A percentile compares a stretch with the other conserved stretches of the same genome.
phyloP scores from a whole-genome alignment of 2,329 filamentous ascomycete species.

The Ophiostoma sp. region DNA sequence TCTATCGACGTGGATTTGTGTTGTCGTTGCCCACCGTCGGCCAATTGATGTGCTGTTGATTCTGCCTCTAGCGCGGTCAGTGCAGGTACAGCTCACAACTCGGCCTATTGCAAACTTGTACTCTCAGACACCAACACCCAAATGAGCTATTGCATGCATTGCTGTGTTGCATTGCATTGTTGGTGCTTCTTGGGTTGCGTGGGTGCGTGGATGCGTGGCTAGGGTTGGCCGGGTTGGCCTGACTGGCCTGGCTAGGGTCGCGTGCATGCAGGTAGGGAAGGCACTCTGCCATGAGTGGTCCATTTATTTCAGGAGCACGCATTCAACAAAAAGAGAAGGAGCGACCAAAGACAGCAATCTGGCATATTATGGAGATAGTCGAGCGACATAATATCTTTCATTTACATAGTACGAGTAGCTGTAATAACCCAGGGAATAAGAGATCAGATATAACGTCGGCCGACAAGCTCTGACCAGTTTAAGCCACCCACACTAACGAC shows the following conservation, averaged over 20 bases:
- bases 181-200: constrained; percentile 13
- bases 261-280: constrained; percentile 1
- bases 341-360: background rate
- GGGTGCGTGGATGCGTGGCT: background rate
- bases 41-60: background rate
- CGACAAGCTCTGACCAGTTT: constrained; percentile 3
- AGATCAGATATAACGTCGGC: background rate
- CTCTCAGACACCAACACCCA: background rate
- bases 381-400: background rate
- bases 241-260: background rate
- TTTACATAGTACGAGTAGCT: no score
- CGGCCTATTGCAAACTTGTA: background rate
- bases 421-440: background rate
- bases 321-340: background rate
- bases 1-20: background rate
- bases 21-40: background rate
- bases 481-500: background rate
- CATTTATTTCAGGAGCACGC: background rate
- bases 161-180: constrained; percentile 13
- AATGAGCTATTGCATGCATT: background rate
- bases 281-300: background rate
- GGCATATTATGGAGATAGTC: background rate
- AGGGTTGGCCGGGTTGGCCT: background rate
- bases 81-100: background rate
- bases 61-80: background rate